Evolutionary conservation across 441 rosid genomes (phyloP), one percentile per base, ranked within the genome.

Genomic region (Codiaeum variegatum): DNA sequence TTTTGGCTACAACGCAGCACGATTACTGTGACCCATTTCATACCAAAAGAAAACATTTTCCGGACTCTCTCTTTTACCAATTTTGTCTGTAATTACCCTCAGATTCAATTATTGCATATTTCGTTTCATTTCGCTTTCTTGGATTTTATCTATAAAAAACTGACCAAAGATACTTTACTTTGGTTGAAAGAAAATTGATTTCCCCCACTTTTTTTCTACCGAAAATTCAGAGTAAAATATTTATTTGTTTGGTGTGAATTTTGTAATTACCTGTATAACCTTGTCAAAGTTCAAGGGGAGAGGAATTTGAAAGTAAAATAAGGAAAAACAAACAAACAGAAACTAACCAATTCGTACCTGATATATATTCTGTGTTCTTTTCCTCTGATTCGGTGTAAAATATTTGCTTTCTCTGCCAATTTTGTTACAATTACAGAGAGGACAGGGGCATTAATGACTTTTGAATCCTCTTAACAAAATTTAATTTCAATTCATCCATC

Each of bases 61-160:
- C 82, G 79, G 86, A 81, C 90, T 85, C 83, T 86, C 80, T 66
- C 79, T 61, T 36, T 51, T 71, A 65, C 84, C 86, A 76, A 83
- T 40, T 83, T 79, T 3, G 18, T 36, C 75, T 72, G 76, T 54
- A 69, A 32, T 63, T 67, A 38, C 18, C 6, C 58, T 21, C 9
- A 42, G 49, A 58, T 40, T 42, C 38, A 29, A 60, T 58, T 16
- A 60, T 60, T 55, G 2, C 61, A 55, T 58, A 3, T 15, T 52
- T 68, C 3, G 18, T 38, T 68, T 9, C n/a, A 18, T 18, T 28
- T 28, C 12, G 61, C 61, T 56, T 56, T 56, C 61, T 3, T 4
- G 0, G 6, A 2, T 46, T 46, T 46, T 46, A 5, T 18, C 6
- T 16, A 15, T 19, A 21, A 52, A 52, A 52, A n/a, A 52, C 0